Base-by-base conservation (phyloP, 1,139 yeast species). In the Torulaspora globosa region DNA sequence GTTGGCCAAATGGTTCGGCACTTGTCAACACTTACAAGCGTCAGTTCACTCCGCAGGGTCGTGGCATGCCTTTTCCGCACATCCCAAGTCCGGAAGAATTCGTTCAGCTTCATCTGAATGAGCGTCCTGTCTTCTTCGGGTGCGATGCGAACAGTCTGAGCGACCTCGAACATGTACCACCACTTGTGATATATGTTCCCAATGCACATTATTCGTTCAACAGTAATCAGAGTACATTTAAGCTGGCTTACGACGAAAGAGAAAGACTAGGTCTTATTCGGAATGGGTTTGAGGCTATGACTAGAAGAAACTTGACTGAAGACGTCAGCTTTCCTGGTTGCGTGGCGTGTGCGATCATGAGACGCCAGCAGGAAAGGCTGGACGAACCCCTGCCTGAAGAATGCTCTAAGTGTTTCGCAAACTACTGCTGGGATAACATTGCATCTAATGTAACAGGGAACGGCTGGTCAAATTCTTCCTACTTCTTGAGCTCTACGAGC, bases 311-410 rank as follows among this genome's bases (percentile, higher is more conserved):
- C 64, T 70, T 79, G 36, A 84, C 96, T 3, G 69, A 82, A 37
- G 95, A 85, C 59, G 66, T 70, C 1, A 82, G 84, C 42, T 89
- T 88, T 82, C 74, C 77, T 43, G 75, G 83, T 4, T 89, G 96
- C 71, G 78, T 88, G 41, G 86, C 88, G 0, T 89, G 97, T 72
- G 96, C 96, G 8, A 78, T 88, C 44, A 73, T 88, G 48, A 82
- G 87, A 65, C 79, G 96, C 62, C 80, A 83, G 41, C 82, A 82
- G 61, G 94, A 87, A 68, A 76, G 94, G 59, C 68, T 73, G 39
- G 81, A 82, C 23, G 64, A 72, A 28, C 70, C 74, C 14, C 82
- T 80, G 51, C 75, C 88, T 3, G 82, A 75, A 1, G 88, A 84
- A 62, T 89, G 96, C 72, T 67, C 76, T 51, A 53, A 70, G 44